Percentiles rank a stretch among this genome's conserved stretches.
phyloP scores from a whole-genome alignment of 495 filamentous ascomycete genomes.

The Aspergillus cristatus region DNA sequence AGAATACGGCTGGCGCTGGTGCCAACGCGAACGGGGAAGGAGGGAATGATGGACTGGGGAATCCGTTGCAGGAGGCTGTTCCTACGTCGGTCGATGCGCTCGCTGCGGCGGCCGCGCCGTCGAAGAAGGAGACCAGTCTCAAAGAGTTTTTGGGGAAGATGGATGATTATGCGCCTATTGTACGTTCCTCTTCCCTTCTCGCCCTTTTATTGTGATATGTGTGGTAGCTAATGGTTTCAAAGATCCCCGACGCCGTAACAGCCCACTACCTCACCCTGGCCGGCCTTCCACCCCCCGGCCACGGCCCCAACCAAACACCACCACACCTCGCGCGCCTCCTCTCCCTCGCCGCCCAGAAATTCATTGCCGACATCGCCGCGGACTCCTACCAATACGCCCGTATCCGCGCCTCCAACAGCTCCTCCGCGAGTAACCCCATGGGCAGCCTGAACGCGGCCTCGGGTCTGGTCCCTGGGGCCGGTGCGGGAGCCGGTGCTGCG shows the following conservation, averaged over 20 bases:
- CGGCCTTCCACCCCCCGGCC: slow-evolving; percentile 81
- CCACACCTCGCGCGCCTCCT: slow-evolving; percentile 84
- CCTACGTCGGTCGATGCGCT: slow-evolving; percentile 18
- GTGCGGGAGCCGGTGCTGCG: slow-evolving; percentile 41
- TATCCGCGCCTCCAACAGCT: slow-evolving; percentile 83
- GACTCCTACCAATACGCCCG: slow-evolving; percentile 97
- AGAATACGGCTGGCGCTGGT: slow-evolving; percentile 5
- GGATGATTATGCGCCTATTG: slow-evolving; percentile 97
- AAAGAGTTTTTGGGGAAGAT: slow-evolving; percentile 90
- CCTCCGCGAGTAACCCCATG: slow-evolving; percentile 77
- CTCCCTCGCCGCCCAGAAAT: slow-evolving; percentile 93
- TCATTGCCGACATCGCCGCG: slow-evolving; percentile 92
- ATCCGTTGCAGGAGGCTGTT: slow-evolving; percentile 10
- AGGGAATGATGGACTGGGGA: slow-evolving; percentile 11
- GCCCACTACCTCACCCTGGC: slow-evolving; percentile 95
- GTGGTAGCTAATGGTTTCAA: too few relatives aligned
- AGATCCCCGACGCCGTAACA: slow-evolving; percentile 98
- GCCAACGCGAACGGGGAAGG: slow-evolving; percentile 8
- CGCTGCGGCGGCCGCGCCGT: slow-evolving; percentile 41
- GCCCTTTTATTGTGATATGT: slow-evolving; percentile 1
- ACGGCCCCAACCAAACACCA: slow-evolving; percentile 70
- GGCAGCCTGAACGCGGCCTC: slow-evolving; percentile 73
- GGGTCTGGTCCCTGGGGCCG: slow-evolving; percentile 53
- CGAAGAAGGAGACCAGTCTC: slow-evolving; percentile 81
- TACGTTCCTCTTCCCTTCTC: slow-evolving; percentile 35